phyloP scores from a whole-genome alignment of 257 asterid species.

The Thymus mandschuricus region DNA sequence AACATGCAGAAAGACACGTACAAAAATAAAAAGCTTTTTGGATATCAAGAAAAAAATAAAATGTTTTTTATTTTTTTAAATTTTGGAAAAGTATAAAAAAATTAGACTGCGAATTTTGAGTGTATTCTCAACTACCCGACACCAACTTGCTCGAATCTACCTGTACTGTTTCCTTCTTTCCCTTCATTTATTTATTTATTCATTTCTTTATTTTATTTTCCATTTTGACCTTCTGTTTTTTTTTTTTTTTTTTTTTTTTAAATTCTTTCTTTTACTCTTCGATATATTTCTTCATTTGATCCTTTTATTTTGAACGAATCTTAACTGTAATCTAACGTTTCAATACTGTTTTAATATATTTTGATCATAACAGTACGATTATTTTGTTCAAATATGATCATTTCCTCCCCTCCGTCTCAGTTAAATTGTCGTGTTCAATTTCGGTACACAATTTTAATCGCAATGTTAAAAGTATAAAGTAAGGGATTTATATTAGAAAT shows the following conservation, averaged over 20 bases:
- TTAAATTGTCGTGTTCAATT: too few species aligned
- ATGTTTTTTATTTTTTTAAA: too few species aligned
- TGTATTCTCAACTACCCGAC: slow-evolving; percentile 44
- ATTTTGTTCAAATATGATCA: not conserved
- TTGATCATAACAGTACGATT: too few species aligned
- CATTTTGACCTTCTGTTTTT: not conserved
- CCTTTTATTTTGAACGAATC: not conserved
- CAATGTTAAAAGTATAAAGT: too few species aligned
- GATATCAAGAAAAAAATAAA: not conserved
- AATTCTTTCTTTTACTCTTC: not conserved
- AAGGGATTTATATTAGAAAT: too few species aligned
- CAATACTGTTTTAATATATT: too few species aligned
- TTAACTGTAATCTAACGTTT: too few species aligned
- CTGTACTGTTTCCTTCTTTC: slow-evolving; percentile 31
- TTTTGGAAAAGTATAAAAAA: too few species aligned
- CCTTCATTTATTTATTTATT: not conserved
- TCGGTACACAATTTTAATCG: too few species aligned
- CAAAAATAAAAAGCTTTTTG: not conserved
- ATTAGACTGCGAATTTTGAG: slow-evolving; percentile 29
- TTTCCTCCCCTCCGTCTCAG: too few species aligned
- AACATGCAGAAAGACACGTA: slow-evolving; percentile 52
- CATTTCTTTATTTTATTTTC: not conserved
- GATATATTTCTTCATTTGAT: not conserved
- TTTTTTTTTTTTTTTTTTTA: not conserved
- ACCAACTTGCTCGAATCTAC: slow-evolving; percentile 23